Evolutionary conservation across 2,329 filamentous ascomycete species (phyloP), one percentile per base, ranked within the genome.

Genomic region (Aspergillus amoenus): DNA sequence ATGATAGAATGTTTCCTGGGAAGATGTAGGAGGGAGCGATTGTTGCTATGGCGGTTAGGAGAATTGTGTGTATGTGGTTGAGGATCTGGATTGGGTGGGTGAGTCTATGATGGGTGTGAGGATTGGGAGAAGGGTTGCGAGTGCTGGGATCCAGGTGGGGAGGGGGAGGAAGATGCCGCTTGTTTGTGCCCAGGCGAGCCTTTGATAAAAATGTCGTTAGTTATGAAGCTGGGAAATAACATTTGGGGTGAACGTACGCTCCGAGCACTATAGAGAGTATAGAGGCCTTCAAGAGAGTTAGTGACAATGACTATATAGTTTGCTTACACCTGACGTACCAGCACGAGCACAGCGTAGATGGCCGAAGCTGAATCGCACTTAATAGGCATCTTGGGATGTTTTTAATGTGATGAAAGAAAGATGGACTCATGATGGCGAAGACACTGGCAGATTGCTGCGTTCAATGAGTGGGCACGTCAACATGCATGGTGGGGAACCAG

Each of bases 21-120:
- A 66, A 64, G 17, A 68, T 62, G 47, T 73, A 72, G 4, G 68
- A 59, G 5, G 70, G 57, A 39, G 67, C 65, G 7, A 70, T 48
- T n/a, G 68, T 70, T 30, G 69, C 64, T n/a, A 73, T 43, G 18
- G 66, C 53, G 2, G 68, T 64, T 4, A 66, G 61, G n/a, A 71
- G 56, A 24, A 71, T 53, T 1, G 68, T 66, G 17, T 71, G 64
- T 11, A 65, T 34, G 34, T 61, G 66, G 15, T 68, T 59, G 6
- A 65, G 39, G 45, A 56, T 42, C 5, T 46, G 49, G 7, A 55
- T 42, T 21, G 59, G 34, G 34, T 22, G 53, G 44, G 24, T 37
- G 42, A 9, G 22, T 24, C 44, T 37, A 13, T 47, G 44, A 18
- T n/a, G n/a, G 55, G 15, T 7, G 55, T 60, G 18, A 61, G 15